These are phyloP conservation scores for Talaromyces wortmannii DNA, from an alignment of 495 filamentous ascomycete genomes.

Conservation along the genomic window DNA sequence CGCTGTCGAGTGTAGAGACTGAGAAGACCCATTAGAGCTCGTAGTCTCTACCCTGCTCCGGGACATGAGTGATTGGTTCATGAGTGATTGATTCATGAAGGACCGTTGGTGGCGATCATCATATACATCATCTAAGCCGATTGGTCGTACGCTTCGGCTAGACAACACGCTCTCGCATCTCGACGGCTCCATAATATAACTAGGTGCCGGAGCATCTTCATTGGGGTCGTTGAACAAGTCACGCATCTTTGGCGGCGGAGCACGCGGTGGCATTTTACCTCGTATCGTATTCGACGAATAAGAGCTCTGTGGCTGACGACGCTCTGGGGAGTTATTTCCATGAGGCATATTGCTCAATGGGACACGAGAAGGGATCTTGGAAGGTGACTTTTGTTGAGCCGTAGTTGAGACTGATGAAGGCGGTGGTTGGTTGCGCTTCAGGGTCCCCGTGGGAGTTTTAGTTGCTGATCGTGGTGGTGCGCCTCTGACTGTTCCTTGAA, in stretches of 20 bases:
- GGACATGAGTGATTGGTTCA: constrained; percentile 39
- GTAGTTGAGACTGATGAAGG: constrained; percentile 12
- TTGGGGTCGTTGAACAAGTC: constrained; percentile 65
- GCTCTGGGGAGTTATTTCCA: constrained; percentile 78
- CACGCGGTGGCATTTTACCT: constrained; percentile 56
- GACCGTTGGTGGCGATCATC: constrained; percentile 57
- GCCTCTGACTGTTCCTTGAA: constrained; percentile 40
- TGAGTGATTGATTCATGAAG: constrained; percentile 41
- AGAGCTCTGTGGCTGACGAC: constrained; percentile 41
- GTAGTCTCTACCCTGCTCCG: constrained; percentile 7
- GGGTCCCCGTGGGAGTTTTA: constrained; percentile 60
- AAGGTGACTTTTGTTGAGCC: constrained; percentile 49
- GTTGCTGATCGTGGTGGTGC: constrained; percentile 48
- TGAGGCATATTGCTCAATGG: constrained; percentile 75
- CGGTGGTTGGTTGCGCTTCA: constrained; percentile 47
- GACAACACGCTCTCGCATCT: constrained; percentile 61
- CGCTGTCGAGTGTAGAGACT: constrained; percentile 30
- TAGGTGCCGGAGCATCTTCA: constrained; percentile 48
- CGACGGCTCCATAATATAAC: constrained; percentile 51
- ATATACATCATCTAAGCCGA: constrained; percentile 80
- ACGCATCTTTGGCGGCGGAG: constrained; percentile 85
- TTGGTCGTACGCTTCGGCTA: constrained; percentile 62
- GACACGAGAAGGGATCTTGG: constrained; percentile 74
- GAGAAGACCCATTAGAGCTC: constrained; percentile 28
- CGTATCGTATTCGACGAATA: constrained; percentile 47